A percentile compares a stretch with the other conserved stretches of the same genome.
These are phyloP conservation scores for Salvia rosmarinus DNA, from an alignment of 257 asterid species.

Conservation along the genomic window DNA sequence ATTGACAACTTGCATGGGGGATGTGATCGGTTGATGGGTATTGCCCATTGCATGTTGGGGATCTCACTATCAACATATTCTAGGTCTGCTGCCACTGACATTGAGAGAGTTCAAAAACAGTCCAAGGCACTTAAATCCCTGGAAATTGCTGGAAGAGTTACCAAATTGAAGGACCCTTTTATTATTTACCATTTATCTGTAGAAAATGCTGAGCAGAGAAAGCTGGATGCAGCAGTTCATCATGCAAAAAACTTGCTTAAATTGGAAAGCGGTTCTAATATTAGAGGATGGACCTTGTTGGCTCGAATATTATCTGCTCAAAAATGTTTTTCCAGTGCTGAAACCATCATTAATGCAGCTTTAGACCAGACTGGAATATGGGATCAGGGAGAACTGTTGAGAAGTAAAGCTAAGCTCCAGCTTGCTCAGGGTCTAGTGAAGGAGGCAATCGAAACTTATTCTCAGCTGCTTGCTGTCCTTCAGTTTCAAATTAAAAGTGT, in stretches of 20 bases:
- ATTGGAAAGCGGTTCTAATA: slow-evolving; percentile 73
- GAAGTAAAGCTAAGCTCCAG: slow-evolving; percentile 86
- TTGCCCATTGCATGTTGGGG: slow-evolving; percentile 68
- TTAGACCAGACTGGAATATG: slow-evolving; percentile 81
- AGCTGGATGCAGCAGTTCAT: slow-evolving; percentile 75
- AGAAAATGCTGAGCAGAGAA: slow-evolving; percentile 89
- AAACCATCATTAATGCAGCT: slow-evolving; percentile 61
- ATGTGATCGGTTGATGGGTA: slow-evolving; percentile 59
- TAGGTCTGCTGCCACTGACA: slow-evolving; percentile 45
- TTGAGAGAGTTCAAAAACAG: slow-evolving; percentile 56
- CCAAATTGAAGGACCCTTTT: slow-evolving; percentile 58
- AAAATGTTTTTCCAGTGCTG: slow-evolving; percentile 65
- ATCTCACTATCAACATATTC: slow-evolving; percentile 66
- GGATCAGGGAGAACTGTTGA: slow-evolving; percentile 79
- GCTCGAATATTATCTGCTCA: slow-evolving; percentile 84
- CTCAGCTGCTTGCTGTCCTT: slow-evolving; percentile 75
- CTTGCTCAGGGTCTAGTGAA: slow-evolving; percentile 68
- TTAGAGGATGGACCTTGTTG: slow-evolving; percentile 71
- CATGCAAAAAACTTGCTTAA: slow-evolving; percentile 57
- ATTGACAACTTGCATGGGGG: slow-evolving; percentile 54
- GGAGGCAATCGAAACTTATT: slow-evolving; percentile 71
- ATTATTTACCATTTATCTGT: slow-evolving; percentile 63
- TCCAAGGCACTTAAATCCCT: slow-evolving; percentile 64
- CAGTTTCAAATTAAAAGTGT: slow-evolving; percentile 74
- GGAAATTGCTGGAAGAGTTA: slow-evolving; percentile 66